Evolutionary conservation across 2,329 filamentous ascomycete species (phyloP), one percentile per base, ranked within the genome.

Genomic region (Ambrosiella cleistominuta): DNA sequence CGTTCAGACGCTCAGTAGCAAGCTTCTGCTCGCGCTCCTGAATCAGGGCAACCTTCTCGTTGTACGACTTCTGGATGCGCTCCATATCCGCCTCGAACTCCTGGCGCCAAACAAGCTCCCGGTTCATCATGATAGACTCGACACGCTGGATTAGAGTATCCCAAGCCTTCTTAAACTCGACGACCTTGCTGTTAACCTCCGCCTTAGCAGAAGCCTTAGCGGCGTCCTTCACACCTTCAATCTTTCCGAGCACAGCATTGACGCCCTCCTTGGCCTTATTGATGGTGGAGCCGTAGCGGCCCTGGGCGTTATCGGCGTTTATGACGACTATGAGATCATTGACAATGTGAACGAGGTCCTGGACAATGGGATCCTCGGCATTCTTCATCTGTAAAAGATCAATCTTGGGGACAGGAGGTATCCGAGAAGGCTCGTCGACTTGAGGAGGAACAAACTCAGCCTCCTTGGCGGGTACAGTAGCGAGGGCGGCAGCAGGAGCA

Each of bases 261-360:
- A 97, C 76, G 64, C 95, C 86, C 57, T 77, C 75, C 77, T 96
- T 97, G 62, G 91, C 90, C 74, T 93, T 90, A 64, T 78, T 74
- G 60, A 98, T 82, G 0, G 88, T 84, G 2, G 80, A 78, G 56
- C 81, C 82, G 71, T 93, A 95, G 69, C 85, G 88, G 64, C 78
- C 78, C 62, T 84, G 80, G 59, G 87, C 81, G 61, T 84, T 81
- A 68, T 95, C 91, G 60, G 86, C 86, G 69, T 96, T 95, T 68
- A 96, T 83, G 52, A 94, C 88, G 7, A 87, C 83, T 67, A 98
- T 95, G 65, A 98, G 85, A 70, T 95, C 88, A 72, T 98, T 98
- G 65, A 98, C 78, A 72, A 95, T 91, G 73, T 88, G 91, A 61
- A 95, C 88, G 5, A 98, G 76, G 66, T 97, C 88, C 70, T 96